A percentile compares a stretch with the other conserved stretches of the same genome.
Evolutionary conservation across 2,329 filamentous ascomycete genomes (phyloP).

Genomic region (Aciculosporium take): DNA sequence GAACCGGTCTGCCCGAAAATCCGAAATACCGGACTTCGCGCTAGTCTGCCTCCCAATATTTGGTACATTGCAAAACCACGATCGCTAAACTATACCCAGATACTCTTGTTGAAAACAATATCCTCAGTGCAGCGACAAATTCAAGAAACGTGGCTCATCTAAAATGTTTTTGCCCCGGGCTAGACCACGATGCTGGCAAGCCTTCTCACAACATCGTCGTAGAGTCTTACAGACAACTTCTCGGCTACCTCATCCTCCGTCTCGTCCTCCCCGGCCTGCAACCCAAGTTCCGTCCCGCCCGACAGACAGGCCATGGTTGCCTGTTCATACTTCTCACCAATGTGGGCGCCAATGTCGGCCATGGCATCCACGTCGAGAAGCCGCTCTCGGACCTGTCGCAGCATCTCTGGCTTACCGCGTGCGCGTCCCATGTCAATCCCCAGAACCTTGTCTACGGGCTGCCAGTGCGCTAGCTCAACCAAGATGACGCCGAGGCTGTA

Average conservation of each 20-base stretch:
- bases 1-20: too few species aligned
- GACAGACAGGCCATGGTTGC: constrained; percentile 23
- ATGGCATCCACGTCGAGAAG: constrained; percentile 18
- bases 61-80: too few species aligned
- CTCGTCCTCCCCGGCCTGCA: constrained; percentile 25
- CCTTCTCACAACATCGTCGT: constrained; percentile 30
- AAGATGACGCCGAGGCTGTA: constrained; percentile 38
- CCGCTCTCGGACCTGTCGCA: constrained; percentile 20
- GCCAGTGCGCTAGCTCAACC: constrained; percentile 40
- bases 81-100: too few species aligned
- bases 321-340: constrained; percentile 26
- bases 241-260: constrained; percentile 25
- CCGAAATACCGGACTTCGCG: too few species aligned
- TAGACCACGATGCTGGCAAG: constrained; percentile 24
- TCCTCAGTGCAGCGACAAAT: neutral
- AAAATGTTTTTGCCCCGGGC: neutral
- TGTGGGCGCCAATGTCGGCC: constrained; percentile 21
- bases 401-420: constrained; percentile 22
- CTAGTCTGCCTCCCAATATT: too few species aligned
- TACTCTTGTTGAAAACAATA: too few species aligned
- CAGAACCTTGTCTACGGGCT: constrained; percentile 29
- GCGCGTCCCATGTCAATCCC: constrained; percentile 21
- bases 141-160: neutral
- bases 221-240: constrained; percentile 25
- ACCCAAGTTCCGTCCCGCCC: constrained; percentile 22